A percentile compares a stretch with the other conserved stretches of the same genome.
phyloP scores from a whole-genome alignment of 805 yeast species.

The Hagleromyces aurorensis region DNA sequence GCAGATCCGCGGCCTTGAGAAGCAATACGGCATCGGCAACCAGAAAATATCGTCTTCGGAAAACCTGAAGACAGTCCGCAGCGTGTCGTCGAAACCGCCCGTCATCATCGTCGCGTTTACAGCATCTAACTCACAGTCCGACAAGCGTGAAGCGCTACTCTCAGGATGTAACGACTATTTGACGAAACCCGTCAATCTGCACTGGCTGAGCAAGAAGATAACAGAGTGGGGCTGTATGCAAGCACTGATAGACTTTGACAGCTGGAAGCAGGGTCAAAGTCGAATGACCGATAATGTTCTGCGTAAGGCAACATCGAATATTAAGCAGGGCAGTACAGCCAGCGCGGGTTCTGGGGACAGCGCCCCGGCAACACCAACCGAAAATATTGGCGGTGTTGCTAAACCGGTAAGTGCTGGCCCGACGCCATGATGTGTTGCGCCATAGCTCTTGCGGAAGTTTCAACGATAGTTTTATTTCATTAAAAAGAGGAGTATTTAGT shows the following conservation, averaged over 20 bases:
- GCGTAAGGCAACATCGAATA: conserved; percentile 11
- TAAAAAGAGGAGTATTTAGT: no score
- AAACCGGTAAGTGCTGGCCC: no score
- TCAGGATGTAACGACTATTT: conserved; percentile 97
- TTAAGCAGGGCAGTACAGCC: conserved; percentile 2
- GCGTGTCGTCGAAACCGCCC: conserved; percentile 50
- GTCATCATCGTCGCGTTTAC: conserved; percentile 97
- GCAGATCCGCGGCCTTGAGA: conserved; percentile 81
- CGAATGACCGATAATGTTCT: conserved; percentile 33
- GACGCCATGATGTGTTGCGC: no score
- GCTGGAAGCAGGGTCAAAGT: conserved; percentile 57
- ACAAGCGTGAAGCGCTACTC: conserved; percentile 81
- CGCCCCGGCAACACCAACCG: no score
- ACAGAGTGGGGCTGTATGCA: conserved; percentile 99
- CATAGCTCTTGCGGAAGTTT: no score
- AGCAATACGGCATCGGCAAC: conserved; percentile 65
- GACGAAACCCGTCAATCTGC: conserved; percentile 91
- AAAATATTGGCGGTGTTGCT: no score
- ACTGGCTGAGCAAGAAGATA: conserved; percentile 89
- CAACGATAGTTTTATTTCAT: no score
- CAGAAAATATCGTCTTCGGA: conserved; percentile 8
- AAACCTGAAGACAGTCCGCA: conserved; percentile 2
- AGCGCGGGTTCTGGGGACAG: no score
- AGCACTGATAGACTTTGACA: conserved; percentile 89
- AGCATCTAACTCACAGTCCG: conserved; percentile 79